Evolutionary conservation across 2,329 filamentous ascomycete species (phyloP).

Genomic region (Apiospora phragmitis): DNA sequence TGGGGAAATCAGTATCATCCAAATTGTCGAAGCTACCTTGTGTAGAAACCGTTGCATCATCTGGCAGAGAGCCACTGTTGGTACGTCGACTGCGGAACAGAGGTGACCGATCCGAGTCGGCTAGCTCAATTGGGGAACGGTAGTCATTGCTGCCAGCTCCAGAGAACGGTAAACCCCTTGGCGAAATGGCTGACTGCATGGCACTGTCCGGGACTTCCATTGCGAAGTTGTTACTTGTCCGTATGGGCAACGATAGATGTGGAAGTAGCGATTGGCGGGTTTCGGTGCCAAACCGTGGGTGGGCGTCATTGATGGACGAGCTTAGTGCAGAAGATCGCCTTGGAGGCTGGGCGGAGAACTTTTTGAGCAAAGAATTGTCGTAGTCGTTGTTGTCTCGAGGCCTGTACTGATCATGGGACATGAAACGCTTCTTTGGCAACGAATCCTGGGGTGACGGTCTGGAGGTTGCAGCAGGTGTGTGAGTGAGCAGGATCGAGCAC

Average conservation of each 20-base stretch:
- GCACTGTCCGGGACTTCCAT: slow-evolving; percentile 48
- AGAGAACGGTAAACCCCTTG: slow-evolving; percentile 44
- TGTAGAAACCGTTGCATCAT: slow-evolving; percentile 46
- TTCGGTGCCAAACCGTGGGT: slow-evolving; percentile 38
- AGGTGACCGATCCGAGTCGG: slow-evolving; percentile 50
- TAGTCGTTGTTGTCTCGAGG: slow-evolving; percentile 41
- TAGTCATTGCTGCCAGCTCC: slow-evolving; percentile 39
- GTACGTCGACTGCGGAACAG: slow-evolving; percentile 46
- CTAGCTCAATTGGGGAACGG: slow-evolving; percentile 43
- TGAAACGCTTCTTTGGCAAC: slow-evolving; percentile 44
- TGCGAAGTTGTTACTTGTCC: slow-evolving; percentile 40
- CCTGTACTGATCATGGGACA: slow-evolving; percentile 50
- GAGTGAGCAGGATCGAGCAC: neutral
- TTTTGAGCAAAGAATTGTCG: slow-evolving; percentile 54
- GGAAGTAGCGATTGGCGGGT: slow-evolving; percentile 36
- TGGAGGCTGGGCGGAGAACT: slow-evolving; percentile 51
- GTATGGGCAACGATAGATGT: slow-evolving; percentile 48
- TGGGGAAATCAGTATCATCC: slow-evolving; percentile 47
- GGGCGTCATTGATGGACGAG: slow-evolving; percentile 40
- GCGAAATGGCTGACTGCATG: slow-evolving; percentile 48
- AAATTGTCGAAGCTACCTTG: slow-evolving; percentile 49
- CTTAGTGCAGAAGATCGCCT: slow-evolving; percentile 45
- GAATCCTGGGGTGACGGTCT: slow-evolving; percentile 43
- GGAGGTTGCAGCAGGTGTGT: neutral
- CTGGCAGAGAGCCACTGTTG: slow-evolving; percentile 45